Conservation (phyloP, 352 stramenopile species). For the Peronospora farinosa region DNA sequence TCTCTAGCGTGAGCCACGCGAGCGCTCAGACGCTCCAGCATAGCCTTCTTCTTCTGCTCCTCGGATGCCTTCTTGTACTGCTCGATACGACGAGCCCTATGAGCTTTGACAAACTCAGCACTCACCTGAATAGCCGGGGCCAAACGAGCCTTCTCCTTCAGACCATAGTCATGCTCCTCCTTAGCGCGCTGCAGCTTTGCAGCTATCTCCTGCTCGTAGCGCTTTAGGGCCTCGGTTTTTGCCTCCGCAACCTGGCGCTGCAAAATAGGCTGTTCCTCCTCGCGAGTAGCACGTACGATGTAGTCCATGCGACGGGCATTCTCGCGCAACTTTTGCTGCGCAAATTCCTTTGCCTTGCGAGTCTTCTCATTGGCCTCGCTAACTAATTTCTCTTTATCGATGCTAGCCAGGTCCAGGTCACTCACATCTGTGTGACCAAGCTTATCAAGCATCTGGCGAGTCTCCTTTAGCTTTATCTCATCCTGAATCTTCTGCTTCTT, state of each 20-base stretch:
- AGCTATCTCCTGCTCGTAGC: constrained; percentile 71
- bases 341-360: constrained; percentile 92
- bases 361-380: constrained; percentile 93
- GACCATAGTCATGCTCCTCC: constrained; percentile 82
- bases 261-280: constrained; percentile 91
- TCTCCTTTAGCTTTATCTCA: constrained; percentile 91
- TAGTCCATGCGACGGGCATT: constrained; percentile 93
- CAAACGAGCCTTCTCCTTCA: constrained; percentile 84
- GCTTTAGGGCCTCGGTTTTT: constrained; percentile 57
- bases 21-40: constrained; percentile 54
- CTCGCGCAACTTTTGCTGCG: constrained; percentile 90
- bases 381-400: constrained; percentile 78
- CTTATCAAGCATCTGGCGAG: constrained; percentile 72
- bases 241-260: constrained; percentile 78
- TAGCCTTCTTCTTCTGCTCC: constrained; percentile 83
- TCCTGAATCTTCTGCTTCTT: constrained; percentile 95
- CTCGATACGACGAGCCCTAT: constrained; percentile 70
- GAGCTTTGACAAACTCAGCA: constrained; percentile 65
- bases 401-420: constrained; percentile 62
- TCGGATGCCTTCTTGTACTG: constrained; percentile 83
- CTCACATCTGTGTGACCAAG: constrained; percentile 64
- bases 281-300: constrained; percentile 92
- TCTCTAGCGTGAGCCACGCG: constrained; percentile 60
- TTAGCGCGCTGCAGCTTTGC: constrained; percentile 79
- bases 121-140: constrained; percentile 66